Evolutionary conservation across 1,139 yeast genomes (phyloP), one percentile per base, ranked within the genome.

Genomic region (Geotrichum klebahnii): DNA sequence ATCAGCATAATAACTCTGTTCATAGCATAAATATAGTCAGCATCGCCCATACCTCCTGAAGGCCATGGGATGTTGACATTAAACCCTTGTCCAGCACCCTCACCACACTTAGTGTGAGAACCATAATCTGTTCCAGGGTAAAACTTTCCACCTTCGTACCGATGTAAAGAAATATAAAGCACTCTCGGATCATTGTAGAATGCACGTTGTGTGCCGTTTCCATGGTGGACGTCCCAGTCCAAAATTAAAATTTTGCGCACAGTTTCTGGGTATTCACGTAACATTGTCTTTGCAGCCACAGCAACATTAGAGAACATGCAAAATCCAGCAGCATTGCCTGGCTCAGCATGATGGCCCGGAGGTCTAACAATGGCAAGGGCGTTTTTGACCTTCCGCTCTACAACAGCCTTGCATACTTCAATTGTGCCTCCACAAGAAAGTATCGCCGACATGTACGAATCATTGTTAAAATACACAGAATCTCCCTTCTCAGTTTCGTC

Each of bases 341-440:
- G 97, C 63, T 94, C 99, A 1, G 98, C 97, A 65, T 94, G 99
- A 69, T 94, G 99, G 1, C 99, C 99, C 0, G 99, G 99, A 1
- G 99, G 99, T 57, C 99, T 79, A 12, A 94, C 96, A 12, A 94
- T 87, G 0, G 98, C 99, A 52, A 94, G 66, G 0, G 97, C 84
- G 65, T 94, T 94, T 63, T 89, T 89, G 28, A 90, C 97, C 53
- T 76, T 73, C 1, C 96, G 96, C 65, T 90, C 97, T 9, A 92
- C 84, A 17, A 94, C 98, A 0, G 97, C 96, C 59, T 82, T 81
- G 66, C 97, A 90, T 0, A 96, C 96, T 66, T 92, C 98, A 47
- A 94, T 92, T 28, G 96, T 83, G 26, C 98, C 97, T 50, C 99
- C 99, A 66, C 97, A 92, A 14, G 96, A 84, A 35, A 94, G 74